Conservation (phyloP, 164 flowering plant genomes). For the Santalum album region DNA sequence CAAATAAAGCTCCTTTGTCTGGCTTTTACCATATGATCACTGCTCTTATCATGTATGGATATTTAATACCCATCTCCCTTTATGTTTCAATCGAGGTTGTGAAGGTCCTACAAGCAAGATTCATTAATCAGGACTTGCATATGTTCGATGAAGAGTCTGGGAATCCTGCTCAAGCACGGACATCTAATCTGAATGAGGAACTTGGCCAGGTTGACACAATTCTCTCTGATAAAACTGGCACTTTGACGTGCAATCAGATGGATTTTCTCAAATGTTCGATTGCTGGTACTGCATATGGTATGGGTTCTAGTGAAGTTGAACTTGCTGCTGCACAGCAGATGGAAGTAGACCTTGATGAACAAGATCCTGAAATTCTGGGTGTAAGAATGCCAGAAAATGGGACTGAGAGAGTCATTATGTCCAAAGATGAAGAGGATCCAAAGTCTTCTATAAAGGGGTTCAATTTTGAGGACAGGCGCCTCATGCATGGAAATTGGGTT, state of each 20-base stretch:
- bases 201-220: conserved; percentile 94
- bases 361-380: conserved; percentile 15
- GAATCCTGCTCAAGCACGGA: conserved; percentile 66
- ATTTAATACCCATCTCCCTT: conserved; percentile 84
- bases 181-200: conserved; percentile 93
- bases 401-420: conserved; percentile 43
- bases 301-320: conserved; percentile 78
- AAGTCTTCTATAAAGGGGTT: conserved; percentile 63
- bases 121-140: conserved; percentile 69
- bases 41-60: conserved; percentile 82
- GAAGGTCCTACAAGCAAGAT: conserved; percentile 76
- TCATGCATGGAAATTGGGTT: conserved; percentile 75
- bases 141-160: conserved; percentile 87
- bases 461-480: conserved; percentile 68
- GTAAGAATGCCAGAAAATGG: conserved; percentile 39
- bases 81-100: conserved; percentile 93
- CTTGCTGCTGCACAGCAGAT: conserved; percentile 81
- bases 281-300: conserved; percentile 83
- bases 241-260: conserved; percentile 96
- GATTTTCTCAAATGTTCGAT: conserved; percentile 90
- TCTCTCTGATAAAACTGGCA: conserved; percentile 93
- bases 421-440: conserved; percentile 25
- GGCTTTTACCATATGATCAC: conserved; percentile 70
- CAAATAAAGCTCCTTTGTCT: conserved; percentile 31
- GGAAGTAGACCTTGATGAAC: conserved; percentile 45